phyloP scores from a whole-genome alignment of 768 basidiomycete species.

The Phaeotremella fagi region DNA sequence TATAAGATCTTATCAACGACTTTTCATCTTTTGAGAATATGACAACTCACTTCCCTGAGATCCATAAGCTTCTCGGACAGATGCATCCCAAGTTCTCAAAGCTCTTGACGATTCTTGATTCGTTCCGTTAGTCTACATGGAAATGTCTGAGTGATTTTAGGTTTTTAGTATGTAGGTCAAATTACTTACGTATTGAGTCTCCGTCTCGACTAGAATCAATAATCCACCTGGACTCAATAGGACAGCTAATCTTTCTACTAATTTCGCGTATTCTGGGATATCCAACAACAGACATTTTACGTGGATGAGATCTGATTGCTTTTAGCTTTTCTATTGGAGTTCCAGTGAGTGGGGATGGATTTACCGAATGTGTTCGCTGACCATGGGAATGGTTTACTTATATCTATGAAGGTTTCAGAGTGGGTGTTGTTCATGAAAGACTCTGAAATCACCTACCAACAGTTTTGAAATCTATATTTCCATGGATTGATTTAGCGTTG shows the following conservation, averaged over 20 bases:
- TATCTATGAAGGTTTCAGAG: slow-evolving; percentile 15
- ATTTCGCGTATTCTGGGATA: slow-evolving; percentile 23
- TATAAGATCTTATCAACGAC: no score
- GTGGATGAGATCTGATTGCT: slow-evolving; percentile 41
- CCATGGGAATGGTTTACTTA: slow-evolving; percentile 29
- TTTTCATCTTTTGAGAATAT: no score
- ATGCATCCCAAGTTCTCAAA: slow-evolving; percentile 23
- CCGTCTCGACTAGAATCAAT: slow-evolving; percentile 38
- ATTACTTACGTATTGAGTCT: slow-evolving; percentile 32
- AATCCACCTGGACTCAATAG: slow-evolving; percentile 37
- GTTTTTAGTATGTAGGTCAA: no score
- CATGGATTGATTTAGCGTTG: slow-evolving; percentile 9
- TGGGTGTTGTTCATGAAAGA: not conserved
- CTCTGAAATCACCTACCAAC: slow-evolving; percentile 14
- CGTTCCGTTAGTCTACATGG: no score
- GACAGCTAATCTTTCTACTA: slow-evolving; percentile 39
- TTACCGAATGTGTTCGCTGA: slow-evolving; percentile 21
- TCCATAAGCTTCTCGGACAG: slow-evolving; percentile 20
- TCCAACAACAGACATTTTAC: slow-evolving; percentile 28
- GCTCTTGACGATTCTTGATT: not conserved
- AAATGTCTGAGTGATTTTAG: no score
- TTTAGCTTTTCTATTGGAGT: not conserved
- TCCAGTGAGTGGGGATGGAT: not conserved
- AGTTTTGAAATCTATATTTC: slow-evolving; percentile 37
- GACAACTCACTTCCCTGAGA: slow-evolving; percentile 16